Percentiles rank a stretch among this genome's conserved stretches.
Conservation (phyloP, 2,329 filamentous ascomycete genomes). For the Fusarium nodosum region DNA sequence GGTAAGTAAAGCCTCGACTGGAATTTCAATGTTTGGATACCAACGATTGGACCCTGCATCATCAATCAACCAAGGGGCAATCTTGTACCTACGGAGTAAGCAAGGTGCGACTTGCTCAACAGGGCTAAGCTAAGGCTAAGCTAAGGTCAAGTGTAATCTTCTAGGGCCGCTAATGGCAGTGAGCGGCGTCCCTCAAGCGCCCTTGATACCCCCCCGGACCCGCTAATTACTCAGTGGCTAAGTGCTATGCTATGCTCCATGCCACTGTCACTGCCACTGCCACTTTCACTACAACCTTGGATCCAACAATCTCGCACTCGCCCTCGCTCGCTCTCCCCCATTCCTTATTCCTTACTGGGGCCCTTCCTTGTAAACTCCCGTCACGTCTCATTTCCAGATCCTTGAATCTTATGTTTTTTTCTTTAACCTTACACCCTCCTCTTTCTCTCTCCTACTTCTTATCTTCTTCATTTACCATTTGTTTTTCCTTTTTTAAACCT, state of each 20-base stretch:
- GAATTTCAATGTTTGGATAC: constrained; percentile 24
- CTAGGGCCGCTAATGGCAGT: constrained; percentile 39
- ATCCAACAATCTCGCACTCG: constrained; percentile 28
- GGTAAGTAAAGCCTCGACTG: constrained; percentile 17
- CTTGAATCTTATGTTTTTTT: constrained; percentile 12
- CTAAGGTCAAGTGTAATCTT: constrained; percentile 12
- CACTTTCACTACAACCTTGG: constrained; percentile 21
- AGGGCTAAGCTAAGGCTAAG: constrained; percentile 31
- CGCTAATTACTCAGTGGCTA: constrained; percentile 38
- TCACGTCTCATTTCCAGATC: constrained; percentile 36
- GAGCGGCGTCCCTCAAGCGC: constrained; percentile 36
- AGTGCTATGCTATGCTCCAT: constrained; percentile 16
- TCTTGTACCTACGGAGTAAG: constrained; percentile 25
- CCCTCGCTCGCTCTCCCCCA: constrained; percentile 31
- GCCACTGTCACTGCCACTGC: constrained; percentile 22
- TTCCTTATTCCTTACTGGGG: constrained; percentile 21
- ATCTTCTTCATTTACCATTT: constrained; percentile 14
- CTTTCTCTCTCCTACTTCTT: constrained; percentile 9
- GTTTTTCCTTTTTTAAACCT: constrained; percentile 27
- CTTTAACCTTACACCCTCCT: constrained; percentile 29
- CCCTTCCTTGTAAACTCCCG: constrained; percentile 24
- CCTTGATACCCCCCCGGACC: constrained; percentile 22
- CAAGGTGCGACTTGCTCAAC: constrained; percentile 21
- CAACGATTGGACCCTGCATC: constrained; percentile 28
- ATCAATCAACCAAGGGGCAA: constrained; percentile 14